Evolutionary conservation across 139 green algal species (phyloP).

Genomic region (Volvox reticuliferus): DNA sequence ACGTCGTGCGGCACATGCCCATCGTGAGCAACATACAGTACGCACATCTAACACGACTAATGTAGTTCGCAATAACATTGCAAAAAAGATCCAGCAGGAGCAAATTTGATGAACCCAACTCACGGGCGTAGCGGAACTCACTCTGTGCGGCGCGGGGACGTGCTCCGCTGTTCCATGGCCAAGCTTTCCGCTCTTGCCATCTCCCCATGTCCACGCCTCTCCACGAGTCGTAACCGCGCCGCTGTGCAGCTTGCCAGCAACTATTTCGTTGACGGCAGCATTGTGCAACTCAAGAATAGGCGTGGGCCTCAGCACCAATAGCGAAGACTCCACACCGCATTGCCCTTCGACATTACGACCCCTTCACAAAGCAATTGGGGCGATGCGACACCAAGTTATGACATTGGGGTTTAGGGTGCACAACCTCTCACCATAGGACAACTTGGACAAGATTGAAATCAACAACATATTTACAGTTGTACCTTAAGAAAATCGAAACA

Average conservation of each 20-base stretch:
- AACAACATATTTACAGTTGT: not conserved
- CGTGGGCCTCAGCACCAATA: conserved; percentile 61
- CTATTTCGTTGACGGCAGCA: conserved; percentile 35
- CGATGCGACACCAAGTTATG: not conserved
- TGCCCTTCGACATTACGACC: conserved; percentile 73
- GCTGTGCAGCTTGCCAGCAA: conserved; percentile 61
- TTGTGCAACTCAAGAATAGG: conserved; percentile 59
- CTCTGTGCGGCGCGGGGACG: conserved; percentile 42
- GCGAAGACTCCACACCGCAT: conserved; percentile 56
- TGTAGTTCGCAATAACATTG: too few species aligned
- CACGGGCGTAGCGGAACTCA: not conserved
- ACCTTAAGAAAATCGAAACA: too few species aligned
- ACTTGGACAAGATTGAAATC: not conserved
- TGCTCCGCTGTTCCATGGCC: conserved; percentile 67
- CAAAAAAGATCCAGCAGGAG: too few species aligned
- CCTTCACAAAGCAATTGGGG: conserved; percentile 51
- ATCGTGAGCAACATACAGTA: too few species aligned
- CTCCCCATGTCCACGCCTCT: conserved; percentile 72
- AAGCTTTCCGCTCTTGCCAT: conserved; percentile 75
- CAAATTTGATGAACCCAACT: too few species aligned
- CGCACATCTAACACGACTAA: too few species aligned
- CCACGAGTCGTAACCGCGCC: conserved; percentile 56
- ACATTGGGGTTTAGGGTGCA: not conserved
- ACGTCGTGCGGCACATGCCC: too few species aligned
- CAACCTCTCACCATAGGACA: not conserved